These are phyloP conservation scores for Globisporangium ultimum DNA, from an alignment of 352 stramenopile species.

Conservation along the genomic window DNA sequence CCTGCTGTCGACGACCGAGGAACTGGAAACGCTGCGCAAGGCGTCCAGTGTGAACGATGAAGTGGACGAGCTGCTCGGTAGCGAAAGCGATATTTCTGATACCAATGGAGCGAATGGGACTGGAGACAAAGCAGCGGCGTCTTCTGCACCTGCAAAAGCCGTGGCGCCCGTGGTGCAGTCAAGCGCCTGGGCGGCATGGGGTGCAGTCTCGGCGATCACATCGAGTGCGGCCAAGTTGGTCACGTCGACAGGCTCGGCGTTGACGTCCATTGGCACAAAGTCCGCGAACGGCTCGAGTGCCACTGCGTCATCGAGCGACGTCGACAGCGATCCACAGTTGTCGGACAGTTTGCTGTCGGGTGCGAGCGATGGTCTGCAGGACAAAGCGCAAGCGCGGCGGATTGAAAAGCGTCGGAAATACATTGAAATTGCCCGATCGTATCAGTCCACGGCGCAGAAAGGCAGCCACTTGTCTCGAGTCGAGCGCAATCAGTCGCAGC, in stretches of 20 bases:
- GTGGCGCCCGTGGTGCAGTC: constrained; percentile 14
- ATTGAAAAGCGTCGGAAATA: constrained; percentile 61
- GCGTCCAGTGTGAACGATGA: constrained; percentile 40
- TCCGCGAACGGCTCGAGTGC: constrained; percentile 20
- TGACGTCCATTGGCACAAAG: constrained; percentile 39
- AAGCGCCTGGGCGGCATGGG: constrained; percentile 64
- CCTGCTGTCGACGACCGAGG: constrained; percentile 75
- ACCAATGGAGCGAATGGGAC: constrained; percentile 10
- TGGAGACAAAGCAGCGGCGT: background rate
- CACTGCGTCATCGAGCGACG: constrained; percentile 7
- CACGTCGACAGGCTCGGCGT: constrained; percentile 54
- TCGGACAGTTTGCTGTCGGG: constrained; percentile 44
- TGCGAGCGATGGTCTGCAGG: constrained; percentile 9
- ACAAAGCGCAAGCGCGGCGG: constrained; percentile 12
- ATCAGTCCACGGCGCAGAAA: constrained; percentile 58
- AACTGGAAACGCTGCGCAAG: constrained; percentile 69
- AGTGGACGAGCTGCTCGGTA: constrained; percentile 25
- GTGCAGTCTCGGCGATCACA: constrained; percentile 67
- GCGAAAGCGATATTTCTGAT: constrained; percentile 21
- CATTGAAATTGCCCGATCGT: constrained; percentile 58
- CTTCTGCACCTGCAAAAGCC: constrained; percentile 17
- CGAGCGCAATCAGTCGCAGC: constrained; percentile 57
- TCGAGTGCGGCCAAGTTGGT: constrained; percentile 75
- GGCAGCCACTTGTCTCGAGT: constrained; percentile 57
- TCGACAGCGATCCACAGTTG: constrained; percentile 30